Percentiles rank a stretch among this genome's conserved stretches.
Evolutionary conservation across 805 yeast genomes (phyloP).

Genomic region (Teunomyces stri): DNA sequence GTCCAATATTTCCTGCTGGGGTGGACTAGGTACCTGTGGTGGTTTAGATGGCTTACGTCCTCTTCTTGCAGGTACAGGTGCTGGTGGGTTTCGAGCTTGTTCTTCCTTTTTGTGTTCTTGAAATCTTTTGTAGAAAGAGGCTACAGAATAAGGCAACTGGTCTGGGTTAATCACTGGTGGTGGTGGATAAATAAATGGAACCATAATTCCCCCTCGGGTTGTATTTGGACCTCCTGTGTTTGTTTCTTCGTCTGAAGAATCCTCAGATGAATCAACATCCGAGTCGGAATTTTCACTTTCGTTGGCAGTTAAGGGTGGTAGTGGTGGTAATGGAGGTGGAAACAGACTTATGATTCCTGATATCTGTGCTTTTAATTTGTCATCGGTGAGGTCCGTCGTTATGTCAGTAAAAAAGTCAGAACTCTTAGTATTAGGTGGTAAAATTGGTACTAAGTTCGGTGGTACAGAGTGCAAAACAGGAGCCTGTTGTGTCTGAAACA

Average conservation of each 20-base stretch:
- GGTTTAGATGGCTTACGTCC: slow-evolving; percentile 5
- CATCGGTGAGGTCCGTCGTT: slow-evolving; percentile 11
- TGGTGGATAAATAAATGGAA: slow-evolving; percentile 44
- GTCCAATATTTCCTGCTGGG: not conserved
- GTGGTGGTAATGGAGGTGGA: slow-evolving; percentile 44
- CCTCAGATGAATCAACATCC: slow-evolving; percentile 4
- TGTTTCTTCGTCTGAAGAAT: slow-evolving; percentile 3
- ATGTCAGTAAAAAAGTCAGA: slow-evolving; percentile 38
- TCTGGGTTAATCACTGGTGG: slow-evolving; percentile 31
- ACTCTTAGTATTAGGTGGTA: slow-evolving; percentile 28
- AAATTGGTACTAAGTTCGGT: slow-evolving; percentile 31
- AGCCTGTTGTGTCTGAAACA: not conserved
- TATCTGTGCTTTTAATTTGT: slow-evolving; percentile 18
- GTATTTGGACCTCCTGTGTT: not conserved
- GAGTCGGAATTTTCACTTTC: slow-evolving; percentile 1
- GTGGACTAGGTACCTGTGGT: not conserved
- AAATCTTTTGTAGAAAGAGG: slow-evolving; percentile 7
- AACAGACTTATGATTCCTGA: slow-evolving; percentile 22
- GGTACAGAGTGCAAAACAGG: slow-evolving; percentile 34
- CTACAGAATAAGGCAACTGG: slow-evolving; percentile 20
- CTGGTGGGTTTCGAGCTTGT: not conserved
- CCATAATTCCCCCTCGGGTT: slow-evolving; percentile 32
- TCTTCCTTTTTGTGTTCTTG: not conserved
- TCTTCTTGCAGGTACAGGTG: slow-evolving; percentile 6
- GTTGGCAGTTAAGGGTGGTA: slow-evolving; percentile 16